Base-by-base conservation (phyloP, 805 yeast genomes). In the Wickerhamiella bombiphila region DNA sequence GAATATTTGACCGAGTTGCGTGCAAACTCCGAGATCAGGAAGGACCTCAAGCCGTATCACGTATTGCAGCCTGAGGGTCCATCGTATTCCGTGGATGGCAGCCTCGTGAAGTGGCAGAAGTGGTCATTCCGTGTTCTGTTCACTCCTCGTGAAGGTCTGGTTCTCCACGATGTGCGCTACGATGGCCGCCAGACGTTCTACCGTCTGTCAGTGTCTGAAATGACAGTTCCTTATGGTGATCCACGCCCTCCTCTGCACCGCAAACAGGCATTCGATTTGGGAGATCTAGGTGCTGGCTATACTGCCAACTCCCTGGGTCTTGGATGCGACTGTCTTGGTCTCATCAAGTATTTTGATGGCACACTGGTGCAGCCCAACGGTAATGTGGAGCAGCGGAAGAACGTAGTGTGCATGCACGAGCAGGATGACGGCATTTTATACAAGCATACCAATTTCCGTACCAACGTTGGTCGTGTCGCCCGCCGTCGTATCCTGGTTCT, bases 61-160 rank as follows among this genome's bases (percentile, higher is more conserved):
- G 68, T 77, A 78, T 75, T 61, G 78, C 93, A 80, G 61, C 88
- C 91, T 36, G 86, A 80, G 49, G 93, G 93, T 46, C 72, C 85
- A n/a, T 74, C 82, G 2, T 80, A 76, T 62, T 50, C 64, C 18
- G 60, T 71, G 29, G 64, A 77, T 46, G 77, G 76, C 30, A 61
- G 69, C 41, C 72, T 70, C 55, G 68, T 80, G 47, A 59, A 62
- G 39, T 80, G 93, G 93, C 88, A 77, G 63, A 83, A 77, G 15
- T 80, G 91, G 91, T 76, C 74, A 54, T 78, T 80, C 63, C 69
- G 78, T 52, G 79, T 72, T 25, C 66, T 72, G 35, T 64, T 80
- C 35, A 74, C 74, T 51, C 74, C 70, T 35, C 74, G 93, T 64
- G 93, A 80, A 63, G 93, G 93, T 47, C 69, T 76, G 44, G 85